Base-by-base conservation (phyloP, 2,329 filamentous ascomycete species). In the Sporothrix luriei region DNA sequence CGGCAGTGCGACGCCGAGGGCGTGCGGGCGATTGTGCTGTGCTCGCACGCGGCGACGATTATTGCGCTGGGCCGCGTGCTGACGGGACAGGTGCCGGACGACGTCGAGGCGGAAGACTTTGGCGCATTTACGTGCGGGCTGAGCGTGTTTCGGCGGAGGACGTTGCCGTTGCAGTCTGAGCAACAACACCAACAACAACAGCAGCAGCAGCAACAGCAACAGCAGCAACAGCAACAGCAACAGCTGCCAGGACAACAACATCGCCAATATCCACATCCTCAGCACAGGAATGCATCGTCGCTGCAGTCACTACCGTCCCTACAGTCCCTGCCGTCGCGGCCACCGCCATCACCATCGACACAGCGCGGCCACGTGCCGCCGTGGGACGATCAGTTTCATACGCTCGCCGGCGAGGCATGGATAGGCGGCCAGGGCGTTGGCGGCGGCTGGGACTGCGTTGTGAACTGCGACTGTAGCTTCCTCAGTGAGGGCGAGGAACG, bases 11-110 rank as follows among this genome's bases (percentile, higher is more conserved):
- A 97, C 76, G 78, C 79, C n/a, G 84, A 91, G 64, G 87, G 88
- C n/a, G 83, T 86, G 51, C 88, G 86, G 75, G 85, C 91, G 0
- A 84, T 97, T 29, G 79, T 97, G 52, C 84, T 99, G 51, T 97
- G 92, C 80, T 91, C 92, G 1, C 95, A 99, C 81, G 95, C 95
- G 1, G 95, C 95, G 4, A 88, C 90, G 13, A 86, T 98, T 75
- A 97, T 99, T 77, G 90, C 91, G 10, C 86, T 95, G 74, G 94
- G 94, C 0, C 86, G 95, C 52, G 89, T 88, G 0, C 82, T 99
- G 74, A 97, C 94, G 1, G 93, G 93, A 0, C 75, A 79, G 24
- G 89, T 94, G 84, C 94, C 94, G 0, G 84, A 87, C 0, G 87
- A 90, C 76, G 83, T 88, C 40, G 87, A 87, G 9, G 85, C 86